These are phyloP conservation scores for Aspergillus terreus DNA, from an alignment of 2,329 filamentous ascomycete species.

Conservation along the genomic window DNA sequence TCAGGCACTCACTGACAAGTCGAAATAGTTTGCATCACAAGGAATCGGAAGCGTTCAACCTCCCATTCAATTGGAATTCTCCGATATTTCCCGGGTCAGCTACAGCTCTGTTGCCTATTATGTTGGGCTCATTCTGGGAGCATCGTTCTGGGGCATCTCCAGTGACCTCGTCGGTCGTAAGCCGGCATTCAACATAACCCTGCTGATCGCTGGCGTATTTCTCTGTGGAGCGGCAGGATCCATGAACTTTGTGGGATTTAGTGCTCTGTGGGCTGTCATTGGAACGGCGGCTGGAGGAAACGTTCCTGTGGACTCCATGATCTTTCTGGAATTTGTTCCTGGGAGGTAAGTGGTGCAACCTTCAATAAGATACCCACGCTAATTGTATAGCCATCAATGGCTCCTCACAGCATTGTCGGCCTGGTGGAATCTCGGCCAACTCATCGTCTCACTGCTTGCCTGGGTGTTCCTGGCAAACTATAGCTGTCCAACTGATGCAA, in stretches of 20 bases:
- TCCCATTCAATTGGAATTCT: constrained; percentile 24
- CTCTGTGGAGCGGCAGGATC: constrained; percentile 22
- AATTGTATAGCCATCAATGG: constrained; percentile 20
- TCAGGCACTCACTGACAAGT: not conserved
- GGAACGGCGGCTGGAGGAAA: constrained; percentile 27
- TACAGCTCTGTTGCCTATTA: constrained; percentile 33
- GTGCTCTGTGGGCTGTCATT: constrained; percentile 26
- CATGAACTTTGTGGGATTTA: constrained; percentile 24
- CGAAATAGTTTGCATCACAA: constrained; percentile 22
- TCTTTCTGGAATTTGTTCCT: constrained; percentile 29
- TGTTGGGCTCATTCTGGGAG: constrained; percentile 44
- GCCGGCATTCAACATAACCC: constrained; percentile 46
- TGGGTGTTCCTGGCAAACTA: constrained; percentile 30
- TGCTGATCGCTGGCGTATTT: constrained; percentile 39
- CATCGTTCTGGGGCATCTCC: constrained; percentile 45
- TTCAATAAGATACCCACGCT: not conserved
- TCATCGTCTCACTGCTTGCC: constrained; percentile 27
- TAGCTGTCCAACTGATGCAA: constrained; percentile 22
- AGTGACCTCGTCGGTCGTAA: constrained; percentile 42
- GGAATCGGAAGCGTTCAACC: constrained; percentile 28
- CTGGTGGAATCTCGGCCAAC: constrained; percentile 50
- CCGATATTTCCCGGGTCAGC: constrained; percentile 22
- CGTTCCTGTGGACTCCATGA: constrained; percentile 25
- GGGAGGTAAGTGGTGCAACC: constrained; percentile 12
- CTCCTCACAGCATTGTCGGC: constrained; percentile 38